Base-by-base conservation (phyloP, 495 filamentous ascomycete species). In the Penicillium ucsense region DNA sequence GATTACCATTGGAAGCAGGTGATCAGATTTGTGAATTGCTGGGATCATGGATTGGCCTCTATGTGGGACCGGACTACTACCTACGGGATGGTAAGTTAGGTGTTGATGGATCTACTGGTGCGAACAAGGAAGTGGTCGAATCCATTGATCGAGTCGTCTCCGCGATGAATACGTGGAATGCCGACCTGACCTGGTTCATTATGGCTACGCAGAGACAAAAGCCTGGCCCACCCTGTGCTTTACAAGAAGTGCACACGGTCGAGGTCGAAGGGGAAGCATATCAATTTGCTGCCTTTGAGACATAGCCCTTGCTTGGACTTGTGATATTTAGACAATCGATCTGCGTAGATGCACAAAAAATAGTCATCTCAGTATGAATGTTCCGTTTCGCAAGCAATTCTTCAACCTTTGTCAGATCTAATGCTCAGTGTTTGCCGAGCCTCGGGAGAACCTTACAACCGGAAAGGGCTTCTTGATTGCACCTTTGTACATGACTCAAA, bases 131-230 rank as follows among this genome's bases (percentile, higher is more conserved):
- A 35, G 54, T 65, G 35, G 45, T 56, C 12, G 52, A 57, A 8
- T 52, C 62, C 5, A 54, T 63, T 33, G 55, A 70, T 35, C 44
- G 54, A 6, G 64, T 64, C 1, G 65, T 74, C 34, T 51, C 49
- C 9, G 65, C 69, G 0, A 72, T 74, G 71, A 62, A 68, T 49
- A 61, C 64, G 3, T 72, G 68, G 67, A 74, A 72, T 45, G 45
- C 53, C n/a, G 71, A 74, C 58, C 47, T 74, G 12, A 68, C 71
- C 0, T 74, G 71, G 71, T 68, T 71, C 47, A 48, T 72, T 4
- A 72, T 74, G 35, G 52, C 54, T 43, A 47, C 54, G 31, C 12
- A 47, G 29, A 4, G 38, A 37, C 7, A 7, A n/a, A 43, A 12
- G 20, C 27, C 30, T 5, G 7, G 8, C 7, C 9, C 20, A 11